These are phyloP conservation scores for Starmerella stellata DNA, from an alignment of 805 yeast species.

Conservation along the genomic window DNA sequence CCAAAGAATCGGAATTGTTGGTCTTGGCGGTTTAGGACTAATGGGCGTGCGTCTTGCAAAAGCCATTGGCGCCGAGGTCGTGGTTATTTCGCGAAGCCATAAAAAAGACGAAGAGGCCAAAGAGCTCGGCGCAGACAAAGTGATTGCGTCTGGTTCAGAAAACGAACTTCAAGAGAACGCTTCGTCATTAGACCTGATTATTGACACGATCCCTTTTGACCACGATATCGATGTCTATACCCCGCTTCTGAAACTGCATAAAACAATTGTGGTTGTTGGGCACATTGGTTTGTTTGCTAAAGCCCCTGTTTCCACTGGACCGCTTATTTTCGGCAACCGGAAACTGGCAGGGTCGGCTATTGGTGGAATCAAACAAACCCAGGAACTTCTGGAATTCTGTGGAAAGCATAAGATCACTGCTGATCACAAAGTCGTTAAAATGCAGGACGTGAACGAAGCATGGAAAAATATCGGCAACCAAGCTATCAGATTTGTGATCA, in stretches of 20 bases:
- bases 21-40: slow-evolving; percentile 54
- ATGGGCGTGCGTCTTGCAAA: slow-evolving; percentile 39
- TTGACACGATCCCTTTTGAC: slow-evolving; percentile 35
- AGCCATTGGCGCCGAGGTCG: slow-evolving; percentile 47
- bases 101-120: slow-evolving; percentile 37
- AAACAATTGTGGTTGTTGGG: slow-evolving; percentile 46
- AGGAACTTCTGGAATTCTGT: slow-evolving; percentile 47
- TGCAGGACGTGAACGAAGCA: slow-evolving; percentile 20
- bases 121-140: slow-evolving; percentile 39
- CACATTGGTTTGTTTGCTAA: slow-evolving; percentile 31
- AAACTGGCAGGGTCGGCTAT: slow-evolving; percentile 29
- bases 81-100: slow-evolving; percentile 36
- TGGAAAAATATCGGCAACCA: slow-evolving; percentile 4
- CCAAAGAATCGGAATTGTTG: slow-evolving; percentile 39
- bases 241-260: slow-evolving; percentile 36
- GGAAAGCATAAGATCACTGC: slow-evolving; percentile 39
- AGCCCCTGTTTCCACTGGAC: slow-evolving; percentile 31
- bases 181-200: slow-evolving; percentile 31
- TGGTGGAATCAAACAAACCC: slow-evolving; percentile 50
- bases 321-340: slow-evolving; percentile 29
- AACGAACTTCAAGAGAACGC: slow-evolving; percentile 23
- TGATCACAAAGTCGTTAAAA: slow-evolving; percentile 43
- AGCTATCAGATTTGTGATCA: neutral
- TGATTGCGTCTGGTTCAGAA: slow-evolving; percentile 32
- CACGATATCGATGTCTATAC: slow-evolving; percentile 34